Evolutionary conservation across 331 rosid species (phyloP).

Genomic region (Erythrophleum ivorense): DNA sequence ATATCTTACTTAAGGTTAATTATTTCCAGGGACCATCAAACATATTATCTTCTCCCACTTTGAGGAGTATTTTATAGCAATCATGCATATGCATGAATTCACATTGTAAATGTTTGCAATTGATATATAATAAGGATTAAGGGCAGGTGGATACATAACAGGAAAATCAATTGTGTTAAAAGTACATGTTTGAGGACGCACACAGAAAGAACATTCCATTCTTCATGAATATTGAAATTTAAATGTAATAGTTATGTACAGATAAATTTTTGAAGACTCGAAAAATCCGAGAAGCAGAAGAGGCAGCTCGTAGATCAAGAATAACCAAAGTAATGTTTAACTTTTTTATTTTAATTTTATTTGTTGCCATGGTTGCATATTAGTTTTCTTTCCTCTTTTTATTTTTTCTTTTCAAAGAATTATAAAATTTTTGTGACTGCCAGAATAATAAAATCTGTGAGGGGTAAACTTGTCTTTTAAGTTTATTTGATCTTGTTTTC

Average conservation of each 20-base stretch:
- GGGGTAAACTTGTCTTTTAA: neutral
- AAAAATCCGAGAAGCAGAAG: slow-evolving; percentile 84
- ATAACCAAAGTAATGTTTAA: slow-evolving; percentile 58
- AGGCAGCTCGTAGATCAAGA: slow-evolving; percentile 83
- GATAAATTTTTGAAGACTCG: slow-evolving; percentile 84
- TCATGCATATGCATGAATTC: neutral
- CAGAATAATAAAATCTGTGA: slow-evolving; percentile 7
- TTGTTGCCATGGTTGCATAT: neutral
- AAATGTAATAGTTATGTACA: slow-evolving; percentile 35
- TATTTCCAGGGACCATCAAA: neutral
- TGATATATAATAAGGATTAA: slow-evolving; percentile 13
- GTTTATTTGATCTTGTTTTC: slow-evolving; percentile 42
- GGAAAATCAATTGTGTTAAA: neutral
- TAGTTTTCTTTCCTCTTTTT: neutral
- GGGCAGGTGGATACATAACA: slow-evolving; percentile 8
- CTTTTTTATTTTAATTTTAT: neutral
- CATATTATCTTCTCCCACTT: neutral
- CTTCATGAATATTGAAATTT: slow-evolving; percentile 18
- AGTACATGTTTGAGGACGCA: neutral
- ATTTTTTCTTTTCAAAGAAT: neutral
- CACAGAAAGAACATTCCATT: neutral
- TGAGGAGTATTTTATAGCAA: neutral
- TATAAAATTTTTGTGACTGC: slow-evolving; percentile 16
- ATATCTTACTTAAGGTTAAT: slow-evolving; percentile 8
- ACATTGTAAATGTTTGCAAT: slow-evolving; percentile 16